These are phyloP conservation scores for Boletellus ananas DNA, from an alignment of 768 basidiomycete genomes.

Conservation along the genomic window DNA sequence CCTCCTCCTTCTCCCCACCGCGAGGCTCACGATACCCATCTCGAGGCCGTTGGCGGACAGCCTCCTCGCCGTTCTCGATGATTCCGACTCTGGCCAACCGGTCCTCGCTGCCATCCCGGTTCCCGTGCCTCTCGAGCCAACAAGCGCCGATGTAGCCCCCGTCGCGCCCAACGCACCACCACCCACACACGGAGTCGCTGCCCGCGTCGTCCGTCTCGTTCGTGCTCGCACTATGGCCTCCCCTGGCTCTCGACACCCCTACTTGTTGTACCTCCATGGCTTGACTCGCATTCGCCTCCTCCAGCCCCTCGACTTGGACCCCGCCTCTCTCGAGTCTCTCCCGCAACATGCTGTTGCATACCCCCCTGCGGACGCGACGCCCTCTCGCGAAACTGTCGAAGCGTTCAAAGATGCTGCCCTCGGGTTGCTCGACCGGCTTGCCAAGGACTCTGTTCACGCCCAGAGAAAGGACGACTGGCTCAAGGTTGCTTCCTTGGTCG, in stretches of 20 bases:
- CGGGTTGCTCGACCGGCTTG: slow-evolving; percentile 62
- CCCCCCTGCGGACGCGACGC: slow-evolving; percentile 38
- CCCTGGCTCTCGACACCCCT: slow-evolving; percentile 47
- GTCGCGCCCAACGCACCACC: slow-evolving; percentile 18
- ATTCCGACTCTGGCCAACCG: slow-evolving; percentile 60
- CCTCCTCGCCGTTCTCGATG: slow-evolving; percentile 62
- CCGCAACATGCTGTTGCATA: slow-evolving; percentile 46
- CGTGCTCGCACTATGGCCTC: slow-evolving; percentile 47
- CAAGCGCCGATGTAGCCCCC: slow-evolving; percentile 6
- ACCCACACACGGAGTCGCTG: slow-evolving; percentile 63
- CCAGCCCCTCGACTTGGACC: slow-evolving; percentile 32
- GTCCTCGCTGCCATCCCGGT: slow-evolving; percentile 66
- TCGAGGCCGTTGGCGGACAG: slow-evolving; percentile 57
- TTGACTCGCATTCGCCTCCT: slow-evolving; percentile 61
- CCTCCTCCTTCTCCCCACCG: slow-evolving; percentile 69
- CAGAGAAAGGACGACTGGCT: slow-evolving; percentile 61
- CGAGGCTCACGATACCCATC: slow-evolving; percentile 65
- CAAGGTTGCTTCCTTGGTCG: slow-evolving; percentile 68
- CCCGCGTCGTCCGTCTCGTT: slow-evolving; percentile 67
- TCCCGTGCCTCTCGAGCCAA: slow-evolving; percentile 23
- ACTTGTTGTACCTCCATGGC: slow-evolving; percentile 70
- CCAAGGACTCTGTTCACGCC: slow-evolving; percentile 39
- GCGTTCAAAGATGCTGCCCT: slow-evolving; percentile 69
- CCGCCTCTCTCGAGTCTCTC: slow-evolving; percentile 30
- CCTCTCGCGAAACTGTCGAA: slow-evolving; percentile 52